Evolutionary conservation across 345 rosid species (phyloP).

Genomic region (Garcia nutans): DNA sequence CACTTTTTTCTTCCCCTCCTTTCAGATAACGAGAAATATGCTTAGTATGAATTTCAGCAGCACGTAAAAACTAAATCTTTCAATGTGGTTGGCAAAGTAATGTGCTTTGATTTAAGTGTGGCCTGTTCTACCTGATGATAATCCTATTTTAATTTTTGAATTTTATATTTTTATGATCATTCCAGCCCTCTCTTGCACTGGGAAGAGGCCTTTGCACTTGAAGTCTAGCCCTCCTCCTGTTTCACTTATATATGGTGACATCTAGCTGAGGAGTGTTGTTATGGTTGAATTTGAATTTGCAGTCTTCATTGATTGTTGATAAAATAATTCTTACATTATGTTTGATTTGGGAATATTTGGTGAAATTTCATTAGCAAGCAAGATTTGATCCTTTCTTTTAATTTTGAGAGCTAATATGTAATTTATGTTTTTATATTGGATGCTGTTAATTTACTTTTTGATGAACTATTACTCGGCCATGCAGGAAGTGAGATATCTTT

Average conservation of each 20-base stretch:
- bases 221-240: not conserved
- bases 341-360: not conserved
- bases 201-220: not conserved
- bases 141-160: not conserved
- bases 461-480: constrained; percentile 2
- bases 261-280: not conserved
- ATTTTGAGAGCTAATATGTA: not conserved
- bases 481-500: constrained; percentile 96
- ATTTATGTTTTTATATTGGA: not conserved
- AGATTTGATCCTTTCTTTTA: not conserved
- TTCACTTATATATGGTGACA: not conserved
- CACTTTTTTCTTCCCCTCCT: not conserved
- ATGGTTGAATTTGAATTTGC: not conserved
- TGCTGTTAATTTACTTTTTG: not conserved
- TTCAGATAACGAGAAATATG: not conserved
- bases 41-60: not conserved
- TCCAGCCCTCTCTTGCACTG: no score
- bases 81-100: not conserved
- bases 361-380: not conserved
- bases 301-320: not conserved
- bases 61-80: not conserved
- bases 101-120: not conserved
- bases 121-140: not conserved
- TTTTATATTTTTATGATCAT: no score
- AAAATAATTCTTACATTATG: not conserved